Percentiles rank a stretch among this genome's conserved stretches.
Conservation (phyloP, 1,284 basidiomycete genomes). For the Tylopilus sp. region DNA sequence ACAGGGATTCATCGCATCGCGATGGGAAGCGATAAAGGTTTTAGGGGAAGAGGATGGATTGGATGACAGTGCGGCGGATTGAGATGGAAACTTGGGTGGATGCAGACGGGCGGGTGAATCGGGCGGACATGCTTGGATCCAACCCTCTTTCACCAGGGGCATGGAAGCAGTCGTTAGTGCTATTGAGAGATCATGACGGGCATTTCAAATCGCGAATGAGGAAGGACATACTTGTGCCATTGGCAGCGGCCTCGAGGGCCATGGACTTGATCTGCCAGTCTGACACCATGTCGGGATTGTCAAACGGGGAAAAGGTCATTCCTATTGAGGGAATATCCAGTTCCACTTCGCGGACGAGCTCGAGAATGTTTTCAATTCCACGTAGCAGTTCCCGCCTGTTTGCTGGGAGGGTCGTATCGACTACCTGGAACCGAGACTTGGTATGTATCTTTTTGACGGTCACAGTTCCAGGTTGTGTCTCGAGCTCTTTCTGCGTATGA, state of each 20-base stretch:
- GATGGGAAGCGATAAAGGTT: no score
- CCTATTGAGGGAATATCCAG: conserved; percentile 42
- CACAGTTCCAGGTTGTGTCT: no score
- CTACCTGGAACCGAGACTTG: conserved; percentile 19
- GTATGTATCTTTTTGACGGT: conserved; percentile 22
- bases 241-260: conserved; percentile 40
- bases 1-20: no score
- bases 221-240: conserved; percentile 38
- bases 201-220: background rate
- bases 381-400: fast-evolving
- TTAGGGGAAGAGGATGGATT: background rate
- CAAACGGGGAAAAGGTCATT: conserved; percentile 43
- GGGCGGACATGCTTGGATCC: conserved; percentile 36
- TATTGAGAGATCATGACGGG: background rate
- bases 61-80: background rate
- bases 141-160: conserved; percentile 32
- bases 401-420: conserved; percentile 18
- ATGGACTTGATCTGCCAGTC: conserved; percentile 38
- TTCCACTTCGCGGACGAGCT: conserved; percentile 33
- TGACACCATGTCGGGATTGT: conserved; percentile 40
- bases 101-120: conserved; percentile 32
- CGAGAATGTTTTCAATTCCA: conserved; percentile 22
- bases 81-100: conserved; percentile 9
- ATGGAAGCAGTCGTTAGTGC: conserved; percentile 39
- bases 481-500: no score